A percentile compares a stretch with the other conserved stretches of the same genome.
These are phyloP conservation scores for Hamigera avellanea DNA, from an alignment of 495 filamentous ascomycete species.

Conservation along the genomic window DNA sequence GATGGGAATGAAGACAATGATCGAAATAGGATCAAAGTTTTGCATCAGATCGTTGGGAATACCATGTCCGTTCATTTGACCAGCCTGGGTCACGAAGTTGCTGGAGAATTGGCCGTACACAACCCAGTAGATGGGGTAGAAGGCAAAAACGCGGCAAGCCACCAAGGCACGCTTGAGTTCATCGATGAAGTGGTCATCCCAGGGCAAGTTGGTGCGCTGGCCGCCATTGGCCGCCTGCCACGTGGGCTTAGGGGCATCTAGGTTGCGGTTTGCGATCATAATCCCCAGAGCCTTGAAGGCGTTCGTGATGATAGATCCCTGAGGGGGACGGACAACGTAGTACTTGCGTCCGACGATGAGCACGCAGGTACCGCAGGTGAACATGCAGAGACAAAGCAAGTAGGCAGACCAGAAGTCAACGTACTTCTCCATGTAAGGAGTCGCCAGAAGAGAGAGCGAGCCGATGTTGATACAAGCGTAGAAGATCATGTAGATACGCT, in stretches of 20 bases:
- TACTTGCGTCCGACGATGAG: constrained; percentile 42
- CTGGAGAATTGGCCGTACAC: constrained; percentile 46
- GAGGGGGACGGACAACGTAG: constrained; percentile 52
- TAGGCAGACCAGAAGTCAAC: constrained; percentile 68
- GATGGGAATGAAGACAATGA: constrained; percentile 62
- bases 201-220: constrained; percentile 24
- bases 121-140: constrained; percentile 52
- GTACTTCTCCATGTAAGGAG: constrained; percentile 53
- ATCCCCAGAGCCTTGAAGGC: constrained; percentile 51
- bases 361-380: constrained; percentile 39
- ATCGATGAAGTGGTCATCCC: constrained; percentile 54
- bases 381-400: constrained; percentile 54
- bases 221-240: constrained; percentile 39
- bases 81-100: constrained; percentile 48
- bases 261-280: constrained; percentile 40
- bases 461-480: constrained; percentile 74
- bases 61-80: constrained; percentile 41
- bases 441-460: constrained; percentile 49
- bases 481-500: constrained; percentile 65
- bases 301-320: constrained; percentile 50
- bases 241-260: constrained; percentile 49
- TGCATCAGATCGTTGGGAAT: constrained; percentile 64
- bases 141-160: constrained; percentile 49
- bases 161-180: constrained; percentile 47
- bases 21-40: constrained; percentile 66